Base-by-base conservation (phyloP, 2,329 filamentous ascomycete genomes). In the Calonectria pteridis region DNA sequence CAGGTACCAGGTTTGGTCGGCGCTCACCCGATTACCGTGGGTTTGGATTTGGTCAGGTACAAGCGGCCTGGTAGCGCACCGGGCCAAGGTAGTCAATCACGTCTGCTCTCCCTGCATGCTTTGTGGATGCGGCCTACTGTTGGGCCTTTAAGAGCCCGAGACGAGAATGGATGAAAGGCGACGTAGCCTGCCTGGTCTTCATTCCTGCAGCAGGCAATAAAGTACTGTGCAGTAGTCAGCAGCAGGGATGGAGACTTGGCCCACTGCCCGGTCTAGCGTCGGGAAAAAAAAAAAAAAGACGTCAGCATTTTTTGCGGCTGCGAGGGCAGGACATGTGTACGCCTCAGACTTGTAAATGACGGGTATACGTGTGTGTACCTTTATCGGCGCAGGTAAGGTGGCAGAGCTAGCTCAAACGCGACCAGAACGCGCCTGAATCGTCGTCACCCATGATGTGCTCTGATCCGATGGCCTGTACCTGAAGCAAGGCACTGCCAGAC, bases 41-140 rank as follows among this genome's bases (percentile, higher is more conserved):
- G 50, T n/a, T 63, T 40, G 50, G 40, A 63, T 71, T 72, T 67
- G 51, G 59, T 28, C 43, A 72, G 72, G 73, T 68, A 77, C 68
- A 40, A 46, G 63, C 64, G 53, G 51, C 67, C 53, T 29, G 33
- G 49, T 68, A 58, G 50, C 23, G 58, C 20, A 37, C 29, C 31
- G 20, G 50, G 50, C 46, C 40, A 59, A 59, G 43, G 58, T 49
- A 50, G 31, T 40, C 58, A 46, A 43, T 63, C 66, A 62, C 43
- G 65, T 31, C 18, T 58, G 33, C 29, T 37, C 64, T 69, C 67
- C 67, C 67, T 71, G 68, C 68, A 71, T 71, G 59, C 62, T 43
- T 59, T 64, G 59, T 64, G 59, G 59, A 64, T 64, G 59, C 59
- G 29, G 28, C 59, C 40, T 64, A 7, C 35, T 63, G 23, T 14